phyloP scores from a whole-genome alignment of 2,329 filamentous ascomycete genomes.

The Aspergillus pseudoviridinutans region DNA sequence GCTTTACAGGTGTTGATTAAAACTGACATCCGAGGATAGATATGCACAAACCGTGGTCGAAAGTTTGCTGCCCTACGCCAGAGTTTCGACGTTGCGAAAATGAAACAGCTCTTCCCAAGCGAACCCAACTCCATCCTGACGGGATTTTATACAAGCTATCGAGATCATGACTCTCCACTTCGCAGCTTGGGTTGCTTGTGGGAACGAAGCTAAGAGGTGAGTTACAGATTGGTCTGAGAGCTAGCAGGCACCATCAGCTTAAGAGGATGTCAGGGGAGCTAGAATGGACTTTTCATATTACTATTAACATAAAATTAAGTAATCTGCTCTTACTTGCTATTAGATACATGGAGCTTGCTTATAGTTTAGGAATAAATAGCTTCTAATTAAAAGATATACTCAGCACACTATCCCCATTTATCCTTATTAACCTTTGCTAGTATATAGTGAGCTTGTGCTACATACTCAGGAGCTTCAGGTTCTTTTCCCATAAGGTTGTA shows the following conservation, averaged over 20 bases:
- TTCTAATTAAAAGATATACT: neutral
- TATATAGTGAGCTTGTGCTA: too few relatives aligned
- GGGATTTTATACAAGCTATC: neutral
- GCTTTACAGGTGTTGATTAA: neutral
- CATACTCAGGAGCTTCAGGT: too few relatives aligned
- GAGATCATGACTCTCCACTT: neutral
- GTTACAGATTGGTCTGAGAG: too few relatives aligned
- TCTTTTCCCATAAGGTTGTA: too few relatives aligned
- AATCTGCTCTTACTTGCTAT: neutral
- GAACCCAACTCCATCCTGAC: neutral
- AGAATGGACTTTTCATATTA: neutral
- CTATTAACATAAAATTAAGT: neutral
- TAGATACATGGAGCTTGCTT: neutral
- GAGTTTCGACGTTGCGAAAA: neutral
- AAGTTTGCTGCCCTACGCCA: neutral
- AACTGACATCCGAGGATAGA: neutral
- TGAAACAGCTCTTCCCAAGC: neutral
- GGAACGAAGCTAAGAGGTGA: neutral
- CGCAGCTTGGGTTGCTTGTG: neutral
- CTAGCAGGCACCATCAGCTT: too few relatives aligned
- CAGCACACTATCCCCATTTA: neutral
- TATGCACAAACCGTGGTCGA: neutral
- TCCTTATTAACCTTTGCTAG: too few relatives aligned
- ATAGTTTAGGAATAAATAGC: too few relatives aligned
- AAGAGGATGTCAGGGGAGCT: too few relatives aligned